phyloP scores from a whole-genome alignment of 2,329 filamentous ascomycete genomes.

The Alternaria panax region DNA sequence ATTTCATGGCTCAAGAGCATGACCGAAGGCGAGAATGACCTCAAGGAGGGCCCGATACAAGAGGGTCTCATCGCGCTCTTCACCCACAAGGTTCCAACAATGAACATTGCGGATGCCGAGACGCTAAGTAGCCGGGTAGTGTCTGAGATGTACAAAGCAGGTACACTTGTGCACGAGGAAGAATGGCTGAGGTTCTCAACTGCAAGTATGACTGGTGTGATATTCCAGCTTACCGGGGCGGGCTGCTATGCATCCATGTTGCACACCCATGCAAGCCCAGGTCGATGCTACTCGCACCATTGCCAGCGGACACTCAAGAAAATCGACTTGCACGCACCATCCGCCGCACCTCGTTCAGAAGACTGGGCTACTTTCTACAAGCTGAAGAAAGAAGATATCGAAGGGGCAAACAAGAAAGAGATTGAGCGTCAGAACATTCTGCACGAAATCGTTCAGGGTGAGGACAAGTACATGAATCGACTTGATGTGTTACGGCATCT shows the following conservation, averaged over 20 bases:
- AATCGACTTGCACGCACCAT: conserved; percentile 81
- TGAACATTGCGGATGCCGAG: conserved; percentile 98
- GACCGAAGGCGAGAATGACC: conserved; percentile 88
- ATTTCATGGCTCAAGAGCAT: conserved; percentile 86
- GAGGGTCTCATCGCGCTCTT: conserved; percentile 90
- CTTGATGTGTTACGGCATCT: conserved; percentile 84
- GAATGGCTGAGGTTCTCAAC: conserved; percentile 96
- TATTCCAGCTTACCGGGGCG: conserved; percentile 89
- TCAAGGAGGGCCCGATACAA: conserved; percentile 83
- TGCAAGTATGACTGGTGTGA: conserved; percentile 82
- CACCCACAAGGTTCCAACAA: conserved; percentile 92
- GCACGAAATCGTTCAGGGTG: conserved; percentile 92
- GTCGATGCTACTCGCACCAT: conserved; percentile 90
- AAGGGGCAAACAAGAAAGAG: conserved; percentile 80
- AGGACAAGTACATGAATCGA: conserved; percentile 89
- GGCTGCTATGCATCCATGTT: conserved; percentile 90
- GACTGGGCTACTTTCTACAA: conserved; percentile 93
- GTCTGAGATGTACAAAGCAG: conserved; percentile 77
- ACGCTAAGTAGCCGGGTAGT: conserved; percentile 80
- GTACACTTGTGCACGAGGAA: conserved; percentile 84
- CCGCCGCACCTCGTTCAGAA: conserved; percentile 69
- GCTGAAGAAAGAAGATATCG: conserved; percentile 77
- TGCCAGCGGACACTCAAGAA: conserved; percentile 95
- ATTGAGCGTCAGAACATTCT: conserved; percentile 91
- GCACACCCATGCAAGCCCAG: conserved; percentile 71